Base-by-base conservation (phyloP, 2,329 filamentous ascomycete genomes). In the Trichoderma gracile region DNA sequence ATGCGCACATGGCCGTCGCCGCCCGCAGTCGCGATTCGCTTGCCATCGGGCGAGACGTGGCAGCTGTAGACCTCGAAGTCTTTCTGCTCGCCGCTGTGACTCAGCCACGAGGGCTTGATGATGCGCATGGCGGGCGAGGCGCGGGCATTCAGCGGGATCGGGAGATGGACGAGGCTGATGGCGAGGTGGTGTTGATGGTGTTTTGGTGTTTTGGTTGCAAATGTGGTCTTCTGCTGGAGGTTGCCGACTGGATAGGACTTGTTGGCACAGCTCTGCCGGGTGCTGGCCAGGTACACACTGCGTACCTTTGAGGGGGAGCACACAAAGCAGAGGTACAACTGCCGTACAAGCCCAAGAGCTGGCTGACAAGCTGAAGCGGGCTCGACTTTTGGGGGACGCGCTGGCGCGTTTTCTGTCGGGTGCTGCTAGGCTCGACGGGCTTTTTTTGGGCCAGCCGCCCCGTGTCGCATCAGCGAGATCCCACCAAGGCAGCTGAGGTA, bases 11-110 rank as follows among this genome's bases (percentile, higher is more conserved):
- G 92, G 74, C 95, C 94, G 82, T 99, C 95, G 84, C 95, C 94
- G 72, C 93, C 95, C 67, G 94, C 95, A 21, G 95, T 98, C 55
- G 94, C 95, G 64, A 99, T 85, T 69, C 95, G 88, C 74, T 88
- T 89, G 69, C 94, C 95, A 79, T 99, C 95, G 15, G 95, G 92
- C 30, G 95, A 99, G 69, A 99, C 88, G 82, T 98, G 92, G 77
- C 94, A 98, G 80, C 92, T 97, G 81, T 98, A 99, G 69, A 98
- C 94, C 79, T 99, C 95, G 75, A 96, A 96, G 76, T 98, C 93
- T 76, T 97, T 98, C 77, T 96, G 92, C 81, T 99, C 95, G 76
- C 94, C 93, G 79, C 92, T 93, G 81, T 97, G 94, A 76, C 91
- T 94, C 73, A 98, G 88, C 93, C 94, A 98, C 75, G 91, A 88